Conservation (phyloP, 2,329 filamentous ascomycete species). For the Phyllosticta citriasiana region DNA sequence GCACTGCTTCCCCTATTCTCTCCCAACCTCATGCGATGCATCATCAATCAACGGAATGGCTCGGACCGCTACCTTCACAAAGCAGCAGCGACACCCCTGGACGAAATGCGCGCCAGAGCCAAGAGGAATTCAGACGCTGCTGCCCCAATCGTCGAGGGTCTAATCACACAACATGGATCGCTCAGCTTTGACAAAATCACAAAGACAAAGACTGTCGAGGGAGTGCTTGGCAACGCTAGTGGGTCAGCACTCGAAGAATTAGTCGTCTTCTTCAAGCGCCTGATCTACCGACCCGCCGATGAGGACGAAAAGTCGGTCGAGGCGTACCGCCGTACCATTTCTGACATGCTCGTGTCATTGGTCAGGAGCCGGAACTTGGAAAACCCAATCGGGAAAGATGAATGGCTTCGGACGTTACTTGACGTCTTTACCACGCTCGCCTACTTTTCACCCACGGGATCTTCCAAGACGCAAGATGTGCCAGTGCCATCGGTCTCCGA, state of each 20-base stretch:
- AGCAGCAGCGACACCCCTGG: slow-evolving; percentile 66
- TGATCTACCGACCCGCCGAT: slow-evolving; percentile 35
- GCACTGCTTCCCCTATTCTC: slow-evolving; percentile 60
- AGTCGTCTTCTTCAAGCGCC: slow-evolving; percentile 40
- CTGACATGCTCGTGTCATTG: slow-evolving; percentile 43
- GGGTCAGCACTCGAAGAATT: slow-evolving; percentile 41
- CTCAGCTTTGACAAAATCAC: slow-evolving; percentile 81
- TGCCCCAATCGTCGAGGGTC: slow-evolving; percentile 49
- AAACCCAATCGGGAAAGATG: slow-evolving; percentile 26
- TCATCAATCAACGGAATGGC: slow-evolving; percentile 74
- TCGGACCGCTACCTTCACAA: slow-evolving; percentile 71
- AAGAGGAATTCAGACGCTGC: slow-evolving; percentile 52
- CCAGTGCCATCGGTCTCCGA: slow-evolving; percentile 38
- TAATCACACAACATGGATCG: slow-evolving; percentile 61
- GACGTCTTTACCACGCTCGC: slow-evolving; percentile 39
- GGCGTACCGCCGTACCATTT: slow-evolving; percentile 38
- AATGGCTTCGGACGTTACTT: slow-evolving; percentile 35
- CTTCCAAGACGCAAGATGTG: slow-evolving; percentile 22
- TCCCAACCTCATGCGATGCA: slow-evolving; percentile 68
- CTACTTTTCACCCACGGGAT: slow-evolving; percentile 36
- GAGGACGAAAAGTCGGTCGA: slow-evolving; percentile 37
- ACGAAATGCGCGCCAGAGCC: slow-evolving; percentile 56
- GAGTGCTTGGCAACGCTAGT: slow-evolving; percentile 53
- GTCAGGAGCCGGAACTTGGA: slow-evolving; percentile 32
- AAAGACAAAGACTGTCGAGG: slow-evolving; percentile 75